These are phyloP conservation scores for Euptelea pleiosperma DNA, from an alignment of 164 flowering plant species.

Conservation along the genomic window DNA sequence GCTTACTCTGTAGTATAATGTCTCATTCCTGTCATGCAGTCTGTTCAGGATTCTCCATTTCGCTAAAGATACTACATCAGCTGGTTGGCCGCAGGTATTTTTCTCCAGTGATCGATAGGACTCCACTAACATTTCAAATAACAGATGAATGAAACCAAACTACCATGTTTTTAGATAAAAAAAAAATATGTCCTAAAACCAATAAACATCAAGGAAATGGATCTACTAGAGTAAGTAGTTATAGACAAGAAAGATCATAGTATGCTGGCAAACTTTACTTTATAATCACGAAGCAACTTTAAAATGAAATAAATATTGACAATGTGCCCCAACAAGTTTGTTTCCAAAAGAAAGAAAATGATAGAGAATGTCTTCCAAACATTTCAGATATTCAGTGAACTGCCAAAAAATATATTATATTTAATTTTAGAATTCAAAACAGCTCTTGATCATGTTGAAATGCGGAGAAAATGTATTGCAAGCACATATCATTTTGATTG, in stretches of 20 bases:
- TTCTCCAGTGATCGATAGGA: conserved; percentile 87
- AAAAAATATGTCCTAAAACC: background rate
- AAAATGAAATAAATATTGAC: background rate
- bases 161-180: background rate
- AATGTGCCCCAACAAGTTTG: background rate
- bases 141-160: conserved; percentile 9
- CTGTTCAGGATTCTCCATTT: conserved; percentile 98
- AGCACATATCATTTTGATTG: no score
- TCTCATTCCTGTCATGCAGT: conserved; percentile 97
- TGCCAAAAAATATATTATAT: no score
- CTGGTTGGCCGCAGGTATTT: conserved; percentile 59
- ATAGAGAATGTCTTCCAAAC: background rate
- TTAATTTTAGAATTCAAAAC: no score
- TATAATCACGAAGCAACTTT: background rate
- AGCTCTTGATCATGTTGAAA: no score
- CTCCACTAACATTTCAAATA: conserved; percentile 58
- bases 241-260: background rate
- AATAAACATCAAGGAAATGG: background rate
- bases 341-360: background rate
- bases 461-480: no score
- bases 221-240: background rate
- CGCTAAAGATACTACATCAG: conserved; percentile 56
- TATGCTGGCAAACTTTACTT: background rate
- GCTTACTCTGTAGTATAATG: conserved; percentile 90
- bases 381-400: background rate